Conservation (phyloP, 768 basidiomycete genomes). For the Boletus rubropictus region DNA sequence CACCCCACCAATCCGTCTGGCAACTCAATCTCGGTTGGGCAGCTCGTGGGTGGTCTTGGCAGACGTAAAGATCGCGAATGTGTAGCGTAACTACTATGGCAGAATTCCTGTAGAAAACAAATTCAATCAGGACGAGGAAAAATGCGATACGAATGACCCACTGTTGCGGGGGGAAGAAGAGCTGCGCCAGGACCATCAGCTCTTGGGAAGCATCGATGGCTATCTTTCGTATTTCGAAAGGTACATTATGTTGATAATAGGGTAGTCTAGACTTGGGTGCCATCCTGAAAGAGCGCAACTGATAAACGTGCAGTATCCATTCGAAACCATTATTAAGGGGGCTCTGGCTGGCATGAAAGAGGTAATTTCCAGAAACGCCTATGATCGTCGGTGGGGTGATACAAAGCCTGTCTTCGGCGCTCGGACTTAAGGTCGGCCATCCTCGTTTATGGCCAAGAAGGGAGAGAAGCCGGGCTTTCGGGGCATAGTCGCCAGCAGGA, state of each 20-base stretch:
- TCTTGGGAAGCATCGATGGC: constrained; percentile 30
- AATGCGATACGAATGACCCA: constrained; percentile 1
- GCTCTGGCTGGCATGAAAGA: constrained; percentile 32
- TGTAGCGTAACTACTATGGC: constrained; percentile 34
- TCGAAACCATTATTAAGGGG: constrained; percentile 28
- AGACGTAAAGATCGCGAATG: constrained; percentile 51
- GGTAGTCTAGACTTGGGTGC: constrained; percentile 21
- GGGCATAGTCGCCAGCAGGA: constrained; percentile 13
- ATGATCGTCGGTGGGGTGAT: constrained; percentile 31
- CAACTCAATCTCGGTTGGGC: constrained; percentile 24
- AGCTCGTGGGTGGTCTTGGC: constrained; percentile 48
- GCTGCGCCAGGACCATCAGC: constrained; percentile 28
- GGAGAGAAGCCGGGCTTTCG: constrained; percentile 24
- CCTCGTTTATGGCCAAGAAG: constrained; percentile 30
- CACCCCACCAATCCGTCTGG: constrained; percentile 33
- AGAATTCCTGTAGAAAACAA: constrained; percentile 17
- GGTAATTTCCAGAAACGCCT: constrained; percentile 29
- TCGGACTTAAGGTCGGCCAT: constrained; percentile 30
- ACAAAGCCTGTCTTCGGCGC: constrained; percentile 27
- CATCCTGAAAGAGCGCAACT: constrained; percentile 30
- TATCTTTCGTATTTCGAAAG: constrained; percentile 31
- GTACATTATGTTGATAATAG: constrained; percentile 29
- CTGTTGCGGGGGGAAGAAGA: constrained; percentile 28
- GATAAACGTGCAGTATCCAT: constrained; percentile 31
- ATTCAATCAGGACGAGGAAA: not conserved